Evolutionary conservation across 1,139 yeast genomes (phyloP), one percentile per base, ranked within the genome.

Genomic region (Blastobotrys elegans): DNA sequence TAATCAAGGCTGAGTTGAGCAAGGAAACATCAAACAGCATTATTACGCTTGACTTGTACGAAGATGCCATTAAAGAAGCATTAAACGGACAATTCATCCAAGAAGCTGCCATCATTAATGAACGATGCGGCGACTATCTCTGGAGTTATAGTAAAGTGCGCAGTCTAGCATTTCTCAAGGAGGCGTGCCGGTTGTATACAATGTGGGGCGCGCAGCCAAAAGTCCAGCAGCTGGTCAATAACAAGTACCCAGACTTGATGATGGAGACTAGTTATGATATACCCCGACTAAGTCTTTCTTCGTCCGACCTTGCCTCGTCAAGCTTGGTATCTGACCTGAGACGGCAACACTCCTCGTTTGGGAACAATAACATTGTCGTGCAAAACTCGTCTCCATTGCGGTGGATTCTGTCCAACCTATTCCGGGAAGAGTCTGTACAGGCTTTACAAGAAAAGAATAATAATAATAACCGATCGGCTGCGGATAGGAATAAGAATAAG

Each of bases 61-160:
- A 76, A 50, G 73, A 68, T 34, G 75, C 80, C 0, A 66, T 76
- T 18, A 73, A 70, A 20, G 47, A 52, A 3, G 74, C 78, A 1
- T 58, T 62, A 14, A 55, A 56, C 14, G 53, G 60, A 31, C 66
- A 67, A 2, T 59, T 66, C 27, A 61, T 67, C 56, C 64, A 68
- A 33, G 79, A 75, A 46, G 69, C 69, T 4, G 79, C 76, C 0
- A 59, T 72, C 54, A 69, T 69, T 4, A 66, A 71, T 50, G 72
- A 72, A 43, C 62, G 73, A 18, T 76, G 80, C 61, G 79, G 75
- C 1, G 62, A 61, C 14, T 77, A 79, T 77, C 57, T 77, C 13
- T 61, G 61, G n/a, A 56, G 51, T 1, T 60, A 58, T n/a, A 61
- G 69, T 2, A 65, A 63, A 27, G 52, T 54, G 40, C 50, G 64